These are phyloP conservation scores for Magnusiomyces suaveolens DNA, from an alignment of 1,139 yeast species.

Conservation along the genomic window DNA sequence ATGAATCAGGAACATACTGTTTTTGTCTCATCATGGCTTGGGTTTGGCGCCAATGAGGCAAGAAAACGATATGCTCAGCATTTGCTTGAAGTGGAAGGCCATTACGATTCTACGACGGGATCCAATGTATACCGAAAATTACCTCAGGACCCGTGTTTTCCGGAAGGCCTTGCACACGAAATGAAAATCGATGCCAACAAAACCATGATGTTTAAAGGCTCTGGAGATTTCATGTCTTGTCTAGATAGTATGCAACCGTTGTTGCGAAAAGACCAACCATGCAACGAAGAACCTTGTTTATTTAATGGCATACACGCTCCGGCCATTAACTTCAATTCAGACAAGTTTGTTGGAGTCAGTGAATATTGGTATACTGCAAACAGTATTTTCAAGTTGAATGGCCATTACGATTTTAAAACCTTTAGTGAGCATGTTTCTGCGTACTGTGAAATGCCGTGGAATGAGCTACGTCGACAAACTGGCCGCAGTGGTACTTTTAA, in stretches of 20 bases:
- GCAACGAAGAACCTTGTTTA: constrained; percentile 36
- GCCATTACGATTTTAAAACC: constrained; percentile 34
- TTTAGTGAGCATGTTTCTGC: constrained; percentile 40
- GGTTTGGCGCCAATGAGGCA: constrained; percentile 72
- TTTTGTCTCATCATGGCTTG: constrained; percentile 65
- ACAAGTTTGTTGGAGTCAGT: constrained; percentile 65
- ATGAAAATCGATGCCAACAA: constrained; percentile 22
- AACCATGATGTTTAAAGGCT: constrained; percentile 42
- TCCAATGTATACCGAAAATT: constrained; percentile 11
- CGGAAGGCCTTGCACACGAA: constrained; percentile 31
- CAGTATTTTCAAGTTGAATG: constrained; percentile 36
- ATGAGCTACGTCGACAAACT: constrained; percentile 32
- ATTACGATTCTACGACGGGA: constrained; percentile 3
- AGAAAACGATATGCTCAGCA: constrained; percentile 41
- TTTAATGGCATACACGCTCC: constrained; percentile 43
- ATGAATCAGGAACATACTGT: constrained; percentile 39
- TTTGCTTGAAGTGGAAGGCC: constrained; percentile 15
- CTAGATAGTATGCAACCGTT: constrained; percentile 51
- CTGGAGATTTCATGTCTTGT: constrained; percentile 52
- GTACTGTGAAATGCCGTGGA: constrained; percentile 41
- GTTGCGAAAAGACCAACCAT: constrained; percentile 36
- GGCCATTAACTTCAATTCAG: constrained; percentile 54
- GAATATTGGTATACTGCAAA: constrained; percentile 74
- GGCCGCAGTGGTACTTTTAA: constrained; percentile 22
- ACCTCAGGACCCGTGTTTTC: constrained; percentile 54